phyloP scores from a whole-genome alignment of 495 filamentous ascomycete genomes.

The Xylaria flabelliformis region DNA sequence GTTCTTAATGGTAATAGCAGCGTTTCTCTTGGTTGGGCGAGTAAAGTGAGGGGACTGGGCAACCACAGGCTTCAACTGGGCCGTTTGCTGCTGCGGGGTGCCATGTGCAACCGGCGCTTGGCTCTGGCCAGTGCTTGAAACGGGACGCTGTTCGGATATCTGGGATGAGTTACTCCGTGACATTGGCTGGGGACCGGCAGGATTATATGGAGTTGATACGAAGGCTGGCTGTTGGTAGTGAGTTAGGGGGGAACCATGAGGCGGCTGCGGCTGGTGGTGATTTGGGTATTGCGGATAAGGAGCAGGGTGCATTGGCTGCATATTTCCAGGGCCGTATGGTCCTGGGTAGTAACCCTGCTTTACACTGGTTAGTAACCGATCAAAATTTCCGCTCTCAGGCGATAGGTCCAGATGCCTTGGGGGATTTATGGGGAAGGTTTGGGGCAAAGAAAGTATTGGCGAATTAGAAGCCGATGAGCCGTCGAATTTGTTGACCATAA shows the following conservation, averaged over 20 bases:
- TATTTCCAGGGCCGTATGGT: conserved; percentile 38
- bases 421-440: conserved; percentile 42
- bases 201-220: conserved; percentile 56
- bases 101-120: conserved; percentile 54
- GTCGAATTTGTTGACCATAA: conserved; percentile 27
- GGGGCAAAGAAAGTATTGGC: conserved; percentile 39
- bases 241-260: conserved; percentile 47
- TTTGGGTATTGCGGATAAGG: conserved; percentile 54
- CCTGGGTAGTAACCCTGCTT: conserved; percentile 60
- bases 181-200: conserved; percentile 69
- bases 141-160: conserved; percentile 72
- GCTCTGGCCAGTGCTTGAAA: conserved; percentile 75
- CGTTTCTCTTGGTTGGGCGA: conserved; percentile 67
- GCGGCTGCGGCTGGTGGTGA: conserved; percentile 53
- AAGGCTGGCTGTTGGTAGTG: conserved; percentile 57
- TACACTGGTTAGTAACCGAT: conserved; percentile 71
- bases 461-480: conserved; percentile 32
- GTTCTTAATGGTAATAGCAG: conserved; percentile 79
- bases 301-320: conserved; percentile 36
- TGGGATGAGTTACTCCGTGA: conserved; percentile 84
- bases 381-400: conserved; percentile 72
- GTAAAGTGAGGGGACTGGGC: conserved; percentile 65
- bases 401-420: conserved; percentile 63
- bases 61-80: conserved; percentile 64
- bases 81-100: conserved; percentile 57